Percentiles rank a stretch among this genome's conserved stretches.
Evolutionary conservation across 2,329 filamentous ascomycete species (phyloP).

Genomic region (Pseudonectria buxi): DNA sequence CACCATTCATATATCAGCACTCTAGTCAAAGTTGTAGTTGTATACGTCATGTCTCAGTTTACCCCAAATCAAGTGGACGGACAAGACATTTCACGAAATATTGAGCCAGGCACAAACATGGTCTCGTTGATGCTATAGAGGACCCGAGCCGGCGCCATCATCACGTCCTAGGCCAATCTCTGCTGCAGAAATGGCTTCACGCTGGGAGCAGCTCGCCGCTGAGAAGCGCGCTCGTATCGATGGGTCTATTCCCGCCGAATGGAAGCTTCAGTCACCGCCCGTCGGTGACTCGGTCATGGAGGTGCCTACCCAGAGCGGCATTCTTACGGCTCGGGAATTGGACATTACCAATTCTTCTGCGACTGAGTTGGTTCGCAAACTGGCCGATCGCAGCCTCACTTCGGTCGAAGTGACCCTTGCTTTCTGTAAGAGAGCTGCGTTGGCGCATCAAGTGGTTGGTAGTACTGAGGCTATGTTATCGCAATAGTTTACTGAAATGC

Average conservation of each 20-base stretch:
- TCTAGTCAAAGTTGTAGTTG: too few relatives aligned
- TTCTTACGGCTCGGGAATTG: slow-evolving; percentile 44
- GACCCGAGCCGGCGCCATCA: too few relatives aligned
- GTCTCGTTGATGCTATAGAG: too few relatives aligned
- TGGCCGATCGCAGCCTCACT: slow-evolving; percentile 26
- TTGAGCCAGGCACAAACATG: too few relatives aligned
- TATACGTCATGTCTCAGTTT: too few relatives aligned
- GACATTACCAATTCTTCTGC: slow-evolving; percentile 47
- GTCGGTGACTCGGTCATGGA: slow-evolving; percentile 3
- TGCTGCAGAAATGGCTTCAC: too few relatives aligned
- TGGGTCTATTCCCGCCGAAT: slow-evolving; percentile 5
- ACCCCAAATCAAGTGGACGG: too few relatives aligned
- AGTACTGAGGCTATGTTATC: too few relatives aligned
- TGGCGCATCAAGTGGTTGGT: slow-evolving; percentile 52
- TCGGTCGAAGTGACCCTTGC: slow-evolving; percentile 42
- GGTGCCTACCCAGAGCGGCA: slow-evolving; percentile 27
- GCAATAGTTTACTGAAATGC: slow-evolving; percentile 1
- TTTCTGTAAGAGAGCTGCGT: slow-evolving; percentile 42
- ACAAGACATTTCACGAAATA: too few relatives aligned
- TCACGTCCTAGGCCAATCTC: too few relatives aligned
- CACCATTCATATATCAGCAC: too few relatives aligned
- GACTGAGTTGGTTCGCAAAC: slow-evolving; percentile 27
- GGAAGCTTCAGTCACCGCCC: slow-evolving; percentile 2
- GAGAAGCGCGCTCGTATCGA: slow-evolving; percentile 9
- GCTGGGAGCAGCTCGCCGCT: slow-evolving; percentile 4